Evolutionary conservation across 1,139 yeast genomes (phyloP).

Genomic region (Zygosaccharomyces sapae): DNA sequence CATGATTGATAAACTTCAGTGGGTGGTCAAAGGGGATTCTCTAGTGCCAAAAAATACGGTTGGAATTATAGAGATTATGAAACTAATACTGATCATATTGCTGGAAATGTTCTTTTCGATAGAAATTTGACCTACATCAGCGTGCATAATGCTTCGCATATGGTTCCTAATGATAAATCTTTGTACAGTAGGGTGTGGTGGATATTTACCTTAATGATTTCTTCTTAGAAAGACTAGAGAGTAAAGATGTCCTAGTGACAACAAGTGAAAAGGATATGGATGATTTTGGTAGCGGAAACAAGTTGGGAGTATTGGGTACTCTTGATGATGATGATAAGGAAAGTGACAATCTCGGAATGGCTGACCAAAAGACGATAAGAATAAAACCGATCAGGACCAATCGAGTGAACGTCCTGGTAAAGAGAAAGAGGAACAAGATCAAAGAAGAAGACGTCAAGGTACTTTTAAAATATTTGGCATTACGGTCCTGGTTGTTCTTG

Average conservation of each 20-base stretch:
- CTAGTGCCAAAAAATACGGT: conserved; percentile 38
- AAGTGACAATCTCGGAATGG: too few species aligned
- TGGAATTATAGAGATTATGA: conserved; percentile 59
- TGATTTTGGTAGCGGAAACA: conserved; percentile 24
- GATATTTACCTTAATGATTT: conserved; percentile 40
- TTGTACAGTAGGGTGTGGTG: conserved; percentile 64
- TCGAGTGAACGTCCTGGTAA: conserved; percentile 2
- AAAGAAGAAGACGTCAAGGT: conserved; percentile 2
- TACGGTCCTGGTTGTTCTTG: conserved; percentile 3
- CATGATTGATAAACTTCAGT: conserved; percentile 55
- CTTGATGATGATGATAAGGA: conserved; percentile 10
- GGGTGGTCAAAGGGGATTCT: conserved; percentile 66
- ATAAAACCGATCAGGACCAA: conserved; percentile 5
- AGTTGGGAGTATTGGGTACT: conserved; percentile 4
- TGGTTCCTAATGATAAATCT: conserved; percentile 89
- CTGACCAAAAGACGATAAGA: too few species aligned
- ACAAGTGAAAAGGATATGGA: conserved; percentile 10
- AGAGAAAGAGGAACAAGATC: conserved; percentile 2
- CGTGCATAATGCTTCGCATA: conserved; percentile 77
- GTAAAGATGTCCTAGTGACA: conserved; percentile 16
- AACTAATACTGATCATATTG: conserved; percentile 41
- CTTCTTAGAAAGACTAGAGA: conserved; percentile 14
- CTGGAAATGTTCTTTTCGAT: conserved; percentile 54
- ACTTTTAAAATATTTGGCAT: conserved; percentile 7
- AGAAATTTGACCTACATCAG: conserved; percentile 75